Percentiles rank a stretch among this genome's conserved stretches.
These are phyloP conservation scores for Rubus parviflorus DNA, from an alignment of 306 rosid species.

Conservation along the genomic window DNA sequence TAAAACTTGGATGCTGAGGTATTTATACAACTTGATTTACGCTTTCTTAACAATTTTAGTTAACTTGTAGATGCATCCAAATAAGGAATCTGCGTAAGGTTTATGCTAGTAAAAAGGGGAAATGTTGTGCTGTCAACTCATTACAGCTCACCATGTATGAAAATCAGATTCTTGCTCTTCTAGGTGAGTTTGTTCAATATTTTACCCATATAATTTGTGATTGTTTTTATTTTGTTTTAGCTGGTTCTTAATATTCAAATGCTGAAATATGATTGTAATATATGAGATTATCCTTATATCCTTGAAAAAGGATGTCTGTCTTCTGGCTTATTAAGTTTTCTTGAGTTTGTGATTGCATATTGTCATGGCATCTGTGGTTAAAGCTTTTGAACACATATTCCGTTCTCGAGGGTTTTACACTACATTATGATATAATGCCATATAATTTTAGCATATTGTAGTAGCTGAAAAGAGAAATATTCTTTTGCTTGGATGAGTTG, in stretches of 20 bases:
- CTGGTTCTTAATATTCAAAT: not conserved
- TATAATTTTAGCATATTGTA: not conserved
- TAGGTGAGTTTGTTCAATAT: slow-evolving; percentile 52
- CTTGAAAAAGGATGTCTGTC: not conserved
- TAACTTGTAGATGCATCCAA: slow-evolving; percentile 78
- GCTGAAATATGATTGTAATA: not conserved
- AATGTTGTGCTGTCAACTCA: slow-evolving; percentile 83
- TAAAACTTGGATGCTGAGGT: slow-evolving; percentile 21
- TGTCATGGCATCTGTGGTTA: not conserved
- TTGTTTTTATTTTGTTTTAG: not conserved
- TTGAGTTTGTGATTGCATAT: not conserved
- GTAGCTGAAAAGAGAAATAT: not conserved
- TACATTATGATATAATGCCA: not conserved
- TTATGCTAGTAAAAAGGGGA: slow-evolving; percentile 77
- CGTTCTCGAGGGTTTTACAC: not conserved
- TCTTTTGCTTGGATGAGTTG: not conserved
- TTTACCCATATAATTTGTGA: not conserved
- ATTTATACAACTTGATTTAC: slow-evolving; percentile 21
- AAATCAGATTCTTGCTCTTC: slow-evolving; percentile 97
- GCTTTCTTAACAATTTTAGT: slow-evolving; percentile 7
- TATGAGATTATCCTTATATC: not conserved
- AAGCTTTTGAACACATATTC: not conserved
- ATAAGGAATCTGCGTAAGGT: slow-evolving; percentile 87
- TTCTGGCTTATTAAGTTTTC: not conserved
- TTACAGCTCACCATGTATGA: slow-evolving; percentile 79